Evolutionary conservation across 208 protist species (phyloP).

Genomic region (Balamuthia mandrillaris): DNA sequence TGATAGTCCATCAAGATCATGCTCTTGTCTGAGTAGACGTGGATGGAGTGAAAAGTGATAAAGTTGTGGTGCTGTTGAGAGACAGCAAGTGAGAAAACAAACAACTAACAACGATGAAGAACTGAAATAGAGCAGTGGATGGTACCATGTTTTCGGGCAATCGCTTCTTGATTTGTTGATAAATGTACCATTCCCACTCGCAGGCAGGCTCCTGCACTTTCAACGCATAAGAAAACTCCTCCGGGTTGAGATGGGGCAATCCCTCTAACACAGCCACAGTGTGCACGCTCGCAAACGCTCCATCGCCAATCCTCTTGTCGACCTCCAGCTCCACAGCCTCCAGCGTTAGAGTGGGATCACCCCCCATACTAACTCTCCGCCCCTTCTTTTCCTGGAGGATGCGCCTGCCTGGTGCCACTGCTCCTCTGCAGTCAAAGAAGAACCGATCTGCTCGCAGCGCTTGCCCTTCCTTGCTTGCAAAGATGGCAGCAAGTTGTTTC

Average conservation of each 20-base stretch:
- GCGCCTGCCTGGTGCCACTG: neutral
- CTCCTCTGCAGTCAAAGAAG: neutral
- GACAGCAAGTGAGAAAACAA: neutral
- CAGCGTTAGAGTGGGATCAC: neutral
- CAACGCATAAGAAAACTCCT: neutral
- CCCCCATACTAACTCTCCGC: neutral
- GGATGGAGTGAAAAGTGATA: neutral
- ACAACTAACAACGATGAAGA: too few species aligned
- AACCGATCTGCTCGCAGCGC: neutral
- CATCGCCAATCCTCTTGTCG: neutral
- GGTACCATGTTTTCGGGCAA: neutral
- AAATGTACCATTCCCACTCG: constrained; percentile 53
- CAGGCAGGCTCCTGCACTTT: constrained; percentile 31
- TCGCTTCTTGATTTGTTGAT: constrained; percentile 13
- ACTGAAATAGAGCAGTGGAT: too few species aligned
- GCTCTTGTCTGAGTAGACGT: neutral
- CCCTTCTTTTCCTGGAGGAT: neutral
- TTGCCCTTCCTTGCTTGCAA: neutral
- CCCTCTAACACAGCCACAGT: neutral
- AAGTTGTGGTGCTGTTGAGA: neutral
- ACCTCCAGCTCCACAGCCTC: neutral
- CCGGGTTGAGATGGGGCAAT: neutral
- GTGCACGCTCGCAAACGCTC: neutral
- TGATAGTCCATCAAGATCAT: neutral
- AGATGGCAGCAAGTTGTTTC: neutral